Evolutionary conservation across 2,329 filamentous ascomycete genomes (phyloP), one percentile per base, ranked within the genome.

Genomic region (Neodidymelliopsis sp.): DNA sequence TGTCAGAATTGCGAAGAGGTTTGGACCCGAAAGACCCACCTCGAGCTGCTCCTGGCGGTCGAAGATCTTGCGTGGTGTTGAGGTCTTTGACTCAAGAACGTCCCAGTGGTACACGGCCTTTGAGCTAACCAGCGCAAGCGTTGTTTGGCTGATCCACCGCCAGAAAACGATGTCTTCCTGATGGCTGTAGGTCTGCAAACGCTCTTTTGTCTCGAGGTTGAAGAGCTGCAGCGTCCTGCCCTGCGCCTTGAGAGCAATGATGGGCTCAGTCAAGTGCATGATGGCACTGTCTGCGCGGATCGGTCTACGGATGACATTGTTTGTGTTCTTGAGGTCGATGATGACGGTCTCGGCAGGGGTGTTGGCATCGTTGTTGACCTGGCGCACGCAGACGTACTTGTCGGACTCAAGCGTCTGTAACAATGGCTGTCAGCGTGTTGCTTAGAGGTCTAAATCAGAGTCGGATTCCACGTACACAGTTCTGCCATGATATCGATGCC

Each of bases 281-380:
- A 99, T 96, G 67, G 95, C 94, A 84, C 92, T 97, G 79, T 99
- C 94, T 70, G 94, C 94, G 81, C 96, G 97, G 81, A 99, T 99
- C 37, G 93, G 91, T 72, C 93, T 86, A 69, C 90, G 88, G 65
- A 91, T 94, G 74, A 97, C 86, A 80, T 94, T 93, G 84, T 96
- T 97, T 79, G 87, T 87, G 78, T 97, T 95, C 78, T 97, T 97
- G 72, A 99, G 88, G 77, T 99, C 90, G 78, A 99, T 81, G 74
- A 99, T 99, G 76, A 99, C 89, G 60, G 99, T 93, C 78, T 97
- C 92, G 59, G 92, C 90, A 66, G 90, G 88, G 59, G 91, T 84
- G 60, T 87, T 84, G 67, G 91, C 89, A 73, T 84, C 87, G 75
- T 53, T 68, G 51, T 92, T 88, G 80, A 96, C 93, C 79, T 97